Conservation (phyloP, 345 rosid genomes). For the Psidium guajava region DNA sequence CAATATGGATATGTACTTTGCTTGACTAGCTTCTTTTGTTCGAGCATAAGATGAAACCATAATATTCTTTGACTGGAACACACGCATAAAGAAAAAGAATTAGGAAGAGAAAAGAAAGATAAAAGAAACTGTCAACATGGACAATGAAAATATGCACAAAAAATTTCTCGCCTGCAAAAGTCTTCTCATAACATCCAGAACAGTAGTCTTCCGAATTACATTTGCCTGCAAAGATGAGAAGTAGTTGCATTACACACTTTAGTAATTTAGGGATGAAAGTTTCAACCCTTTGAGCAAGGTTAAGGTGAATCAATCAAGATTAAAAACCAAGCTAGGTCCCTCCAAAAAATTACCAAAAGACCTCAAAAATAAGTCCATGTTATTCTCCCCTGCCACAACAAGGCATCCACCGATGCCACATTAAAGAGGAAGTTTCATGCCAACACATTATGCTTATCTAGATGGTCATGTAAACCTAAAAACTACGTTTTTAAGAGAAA, state of each 20-base stretch:
- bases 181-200: conserved; percentile 97
- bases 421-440: background rate
- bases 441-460: background rate
- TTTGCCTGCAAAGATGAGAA: conserved; percentile 62
- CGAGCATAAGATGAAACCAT: conserved; percentile 99
- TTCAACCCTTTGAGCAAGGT: background rate
- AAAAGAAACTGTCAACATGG: background rate
- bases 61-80: conserved; percentile 72
- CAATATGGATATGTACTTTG: conserved; percentile 90
- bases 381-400: background rate
- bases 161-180: conserved; percentile 61
- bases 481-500: background rate
- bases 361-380: background rate
- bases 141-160: background rate
- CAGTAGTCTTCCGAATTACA: conserved; percentile 90
- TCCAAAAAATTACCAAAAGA: background rate
- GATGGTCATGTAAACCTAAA: background rate
- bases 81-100: conserved; percentile 1
- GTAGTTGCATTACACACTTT: background rate
- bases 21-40: conserved; percentile 97
- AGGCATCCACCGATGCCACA: background rate
- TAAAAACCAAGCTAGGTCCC: background rate
- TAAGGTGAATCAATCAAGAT: background rate
- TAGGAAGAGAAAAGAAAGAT: background rate
- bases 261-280: background rate